These are phyloP conservation scores for Auriscalpium vulgare DNA, from an alignment of 768 basidiomycete genomes.

Conservation along the genomic window DNA sequence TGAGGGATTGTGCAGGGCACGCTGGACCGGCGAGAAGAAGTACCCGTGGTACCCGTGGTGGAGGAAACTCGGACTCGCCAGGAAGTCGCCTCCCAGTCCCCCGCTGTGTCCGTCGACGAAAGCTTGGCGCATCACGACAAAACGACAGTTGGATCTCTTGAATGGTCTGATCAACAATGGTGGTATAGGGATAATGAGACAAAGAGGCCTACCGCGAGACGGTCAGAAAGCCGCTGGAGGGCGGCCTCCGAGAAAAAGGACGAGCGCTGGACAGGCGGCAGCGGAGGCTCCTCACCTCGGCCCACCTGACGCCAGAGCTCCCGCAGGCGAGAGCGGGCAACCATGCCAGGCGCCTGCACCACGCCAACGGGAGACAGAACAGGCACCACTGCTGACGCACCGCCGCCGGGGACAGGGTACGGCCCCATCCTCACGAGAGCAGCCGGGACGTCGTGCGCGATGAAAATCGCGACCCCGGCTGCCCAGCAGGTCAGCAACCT, in stretches of 20 bases:
- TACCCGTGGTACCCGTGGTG: not conserved
- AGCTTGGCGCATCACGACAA: not conserved
- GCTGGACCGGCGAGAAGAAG: not conserved
- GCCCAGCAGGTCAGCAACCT: not conserved
- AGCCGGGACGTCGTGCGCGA: not conserved
- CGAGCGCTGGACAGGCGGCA: too few relatives aligned
- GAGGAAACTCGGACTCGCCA: not conserved
- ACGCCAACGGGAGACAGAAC: not conserved
- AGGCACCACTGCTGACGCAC: not conserved
- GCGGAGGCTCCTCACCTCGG: too few relatives aligned
- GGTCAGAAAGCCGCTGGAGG: not conserved
- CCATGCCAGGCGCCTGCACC: not conserved
- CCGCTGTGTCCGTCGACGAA: not conserved
- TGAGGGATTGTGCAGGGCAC: not conserved
- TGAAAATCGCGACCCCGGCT: not conserved
- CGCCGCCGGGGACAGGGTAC: not conserved
- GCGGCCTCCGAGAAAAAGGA: not conserved
- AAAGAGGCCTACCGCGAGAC: not conserved
- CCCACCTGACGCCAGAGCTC: not conserved
- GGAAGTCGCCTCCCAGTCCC: not conserved
- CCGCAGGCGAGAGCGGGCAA: not conserved
- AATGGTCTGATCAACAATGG: not conserved
- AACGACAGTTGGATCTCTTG: not conserved
- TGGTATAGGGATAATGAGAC: too few relatives aligned
- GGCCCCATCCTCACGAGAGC: not conserved